Evolutionary conservation across 345 rosid species (phyloP).

Genomic region (Eucalyptus pauciflora): DNA sequence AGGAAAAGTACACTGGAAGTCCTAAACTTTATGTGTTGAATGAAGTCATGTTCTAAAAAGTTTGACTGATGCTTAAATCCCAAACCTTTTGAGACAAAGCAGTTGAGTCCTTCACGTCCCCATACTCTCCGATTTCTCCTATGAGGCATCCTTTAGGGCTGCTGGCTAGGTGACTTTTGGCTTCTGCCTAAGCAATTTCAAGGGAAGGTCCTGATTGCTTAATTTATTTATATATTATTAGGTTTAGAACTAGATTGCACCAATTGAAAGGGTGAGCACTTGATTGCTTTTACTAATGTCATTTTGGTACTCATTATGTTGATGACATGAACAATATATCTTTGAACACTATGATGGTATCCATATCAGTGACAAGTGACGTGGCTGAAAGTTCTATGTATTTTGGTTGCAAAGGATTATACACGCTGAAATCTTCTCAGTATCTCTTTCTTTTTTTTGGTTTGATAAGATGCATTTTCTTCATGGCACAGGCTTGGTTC

Average conservation of each 20-base stretch:
- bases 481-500: constrained; percentile 66
- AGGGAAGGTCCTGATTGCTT: neutral
- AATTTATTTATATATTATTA: neutral
- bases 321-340: neutral
- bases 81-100: neutral
- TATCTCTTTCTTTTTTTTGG: neutral
- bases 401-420: neutral
- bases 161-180: neutral
- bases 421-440: neutral
- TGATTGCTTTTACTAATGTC: neutral
- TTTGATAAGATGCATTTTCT: neutral
- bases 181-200: neutral
- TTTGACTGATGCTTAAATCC: neutral
- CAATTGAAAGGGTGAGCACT: neutral
- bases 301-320: neutral
- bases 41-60: neutral
- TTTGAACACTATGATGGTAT: neutral
- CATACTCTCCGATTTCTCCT: neutral
- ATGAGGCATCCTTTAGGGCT: neutral
- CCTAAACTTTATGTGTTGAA: neutral
- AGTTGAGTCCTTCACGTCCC: neutral
- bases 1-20: neutral
- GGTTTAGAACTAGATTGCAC: neutral
- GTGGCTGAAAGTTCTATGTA: neutral
- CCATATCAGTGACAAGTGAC: neutral